Base-by-base conservation (phyloP, 805 yeast genomes). In the Cephaloascus albidus region DNA sequence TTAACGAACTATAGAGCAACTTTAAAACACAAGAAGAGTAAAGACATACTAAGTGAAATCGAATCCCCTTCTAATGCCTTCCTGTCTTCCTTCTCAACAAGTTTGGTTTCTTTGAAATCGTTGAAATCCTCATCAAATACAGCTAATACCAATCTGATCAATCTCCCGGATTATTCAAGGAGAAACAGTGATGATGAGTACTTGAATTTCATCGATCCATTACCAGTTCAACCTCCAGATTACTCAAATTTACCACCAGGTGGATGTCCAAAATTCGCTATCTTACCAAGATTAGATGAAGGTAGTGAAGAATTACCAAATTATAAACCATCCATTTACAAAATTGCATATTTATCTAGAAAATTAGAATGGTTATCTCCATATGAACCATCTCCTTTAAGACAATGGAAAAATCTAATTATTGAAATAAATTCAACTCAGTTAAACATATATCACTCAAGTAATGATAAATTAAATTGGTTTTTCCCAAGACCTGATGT, bases 371-470 rank as follows among this genome's bases (percentile, higher is more conserved):
- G 88, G 81, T 44, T 76, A 2, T 71, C 85, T 3, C 96, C 96
- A 0, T 83, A 80, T 53, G 88, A 82, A 47, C 64, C 77, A 2
- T 70, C 94, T 0, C 68, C 77, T 2, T 55, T 66, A 6, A 66
- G 95, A 44, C 70, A 75, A 10, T 89, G 97, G 97, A 72, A 68
- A 47, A 64, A 71, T 34, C 71, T 72, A 35, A 65, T 83, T 18
- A 66, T 86, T 57, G 94, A 84, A 51, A 63, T 89, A 38, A 87
- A 89, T 64, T 85, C 90, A 16, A 89, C 97, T 2, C 95, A 86
- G 60, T 61, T 89, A 28, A 84, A 84, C 56, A 63, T 89, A 40
- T 85, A 83, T 55, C 50, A 58, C 15, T 63, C 67, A 12, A 74
- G 67, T 30, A 46, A 58, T 15, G 33, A 31, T 14, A 32, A 18